A percentile compares a stretch with the other conserved stretches of the same genome.
phyloP scores from a whole-genome alignment of 2,329 filamentous ascomycete species.

The Scedosporium aurantiacum region DNA sequence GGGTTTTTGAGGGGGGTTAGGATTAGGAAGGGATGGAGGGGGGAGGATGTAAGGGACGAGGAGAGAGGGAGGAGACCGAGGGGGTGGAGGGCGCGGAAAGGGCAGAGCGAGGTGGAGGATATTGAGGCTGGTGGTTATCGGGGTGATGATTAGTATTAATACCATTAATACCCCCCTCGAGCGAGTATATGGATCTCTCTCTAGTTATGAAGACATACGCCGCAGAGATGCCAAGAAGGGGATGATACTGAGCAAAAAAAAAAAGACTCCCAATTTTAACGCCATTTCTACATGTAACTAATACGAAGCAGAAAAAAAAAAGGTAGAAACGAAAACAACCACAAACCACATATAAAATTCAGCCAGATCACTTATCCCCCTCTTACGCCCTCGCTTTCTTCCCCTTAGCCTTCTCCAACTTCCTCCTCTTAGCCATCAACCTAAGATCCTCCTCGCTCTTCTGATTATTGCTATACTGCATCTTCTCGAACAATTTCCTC shows the following conservation, averaged over 20 bases:
- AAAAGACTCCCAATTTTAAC: not conserved
- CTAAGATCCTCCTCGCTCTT: constrained; percentile 83
- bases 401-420: constrained; percentile 54
- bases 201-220: too few species aligned
- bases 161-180: too few species aligned
- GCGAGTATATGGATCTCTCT: not conserved
- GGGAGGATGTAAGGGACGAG: constrained; percentile 16
- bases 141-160: too few species aligned
- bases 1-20: constrained; percentile 51
- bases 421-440: constrained; percentile 80
- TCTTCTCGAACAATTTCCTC: constrained; percentile 94
- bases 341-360: not conserved
- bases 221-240: too few species aligned
- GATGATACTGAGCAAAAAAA: not conserved
- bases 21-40: constrained; percentile 36
- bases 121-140: not conserved
- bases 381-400: constrained; percentile 18
- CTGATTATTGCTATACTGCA: constrained; percentile 91
- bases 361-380: not conserved
- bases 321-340: not conserved
- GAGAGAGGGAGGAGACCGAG: constrained; percentile 15
- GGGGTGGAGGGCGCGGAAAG: constrained; percentile 10
- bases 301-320: not conserved
- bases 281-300: constrained; percentile 2
- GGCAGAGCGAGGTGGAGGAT: not conserved